Percentiles rank a stretch among this genome's conserved stretches.
Conservation (phyloP, 176 grass and related monocot genomes). For the Carex pumila region DNA sequence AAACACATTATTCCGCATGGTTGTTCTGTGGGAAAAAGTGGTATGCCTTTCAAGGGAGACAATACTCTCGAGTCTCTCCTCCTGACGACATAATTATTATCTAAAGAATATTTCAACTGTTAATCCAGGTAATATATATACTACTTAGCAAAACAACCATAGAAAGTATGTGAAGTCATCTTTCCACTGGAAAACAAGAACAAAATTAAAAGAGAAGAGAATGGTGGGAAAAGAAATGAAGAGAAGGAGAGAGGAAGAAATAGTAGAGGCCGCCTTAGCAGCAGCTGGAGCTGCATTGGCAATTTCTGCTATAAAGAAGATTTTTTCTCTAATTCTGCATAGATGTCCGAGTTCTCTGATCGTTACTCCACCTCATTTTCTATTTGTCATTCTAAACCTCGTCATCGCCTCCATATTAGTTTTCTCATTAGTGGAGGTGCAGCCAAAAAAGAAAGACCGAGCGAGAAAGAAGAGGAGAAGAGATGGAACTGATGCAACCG, state of each 20-base stretch:
- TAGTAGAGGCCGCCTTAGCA: conserved; percentile 57
- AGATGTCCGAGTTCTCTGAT: conserved; percentile 28
- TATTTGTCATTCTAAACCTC: conserved; percentile 78
- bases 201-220: not conserved
- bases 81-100: not conserved
- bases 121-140: conserved; percentile 7
- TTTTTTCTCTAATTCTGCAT: conserved; percentile 27
- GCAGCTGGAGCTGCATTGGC: conserved; percentile 58
- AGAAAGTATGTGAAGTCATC: not conserved
- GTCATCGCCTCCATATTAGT: conserved; percentile 81
- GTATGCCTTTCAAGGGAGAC: conserved; percentile 30
- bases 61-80: not conserved
- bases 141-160: not conserved
- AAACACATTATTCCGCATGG: not conserved
- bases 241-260: conserved; percentile 54
- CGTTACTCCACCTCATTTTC: conserved; percentile 43
- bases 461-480: conserved; percentile 16
- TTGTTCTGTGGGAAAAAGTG: not conserved
- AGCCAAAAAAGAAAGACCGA: not conserved
- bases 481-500: not conserved
- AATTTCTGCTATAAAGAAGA: conserved; percentile 63
- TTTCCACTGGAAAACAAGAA: not conserved
- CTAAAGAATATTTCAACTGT: not conserved
- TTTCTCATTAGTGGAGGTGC: conserved; percentile 44
- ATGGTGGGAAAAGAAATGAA: conserved; percentile 40